Evolutionary conservation across 768 basidiomycete genomes (phyloP), one percentile per base, ranked within the genome.

Genomic region (Hericium coralloides): DNA sequence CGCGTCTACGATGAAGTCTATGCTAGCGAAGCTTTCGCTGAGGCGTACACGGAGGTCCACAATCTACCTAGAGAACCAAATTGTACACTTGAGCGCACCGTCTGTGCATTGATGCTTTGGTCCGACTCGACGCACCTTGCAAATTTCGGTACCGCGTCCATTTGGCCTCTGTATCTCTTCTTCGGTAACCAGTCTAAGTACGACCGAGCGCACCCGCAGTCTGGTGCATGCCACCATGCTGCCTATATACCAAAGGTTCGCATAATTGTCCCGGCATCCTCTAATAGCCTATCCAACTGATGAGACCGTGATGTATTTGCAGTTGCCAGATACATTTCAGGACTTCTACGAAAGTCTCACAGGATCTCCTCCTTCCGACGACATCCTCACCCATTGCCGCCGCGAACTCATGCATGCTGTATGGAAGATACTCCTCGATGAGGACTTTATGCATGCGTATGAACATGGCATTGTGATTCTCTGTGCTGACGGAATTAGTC

Each of bases 181-280:
- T 66, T 74, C 18, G 75, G 73, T 0, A 78, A 76, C 55, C 65
- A 71, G 14, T 74, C 74, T 0, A 80, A 79, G 61, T 77, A 76
- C 49, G 55, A 63, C 4, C 64, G 68, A 0, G 59, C 58, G 8
- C 58, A 63, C 8, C 73, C 72, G 2, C 64, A 59, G 20, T 65
- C 67, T 1, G 58, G 64, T 15, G 69, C 74, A 1, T 63, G 66
- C 17, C 72, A 77, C 57, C 75, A 76, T 59, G 12, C 76, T 5
- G 76, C 73, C 8, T 79, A 77, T 61, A 69, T 80, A 22, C 76
- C 75, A 0, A 64, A 65, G 15, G 74, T 77, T 60, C 55, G 63
- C 15, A 23, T 4, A 15, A 15, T 20, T 38, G 12, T 26, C 15
- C 7, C 38, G 8, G 38, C 38, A 38, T 15, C 15, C 9, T 15